These are phyloP conservation scores for Oryza rufipogon DNA, from an alignment of 176 grass and related monocot species.

Conservation along the genomic window DNA sequence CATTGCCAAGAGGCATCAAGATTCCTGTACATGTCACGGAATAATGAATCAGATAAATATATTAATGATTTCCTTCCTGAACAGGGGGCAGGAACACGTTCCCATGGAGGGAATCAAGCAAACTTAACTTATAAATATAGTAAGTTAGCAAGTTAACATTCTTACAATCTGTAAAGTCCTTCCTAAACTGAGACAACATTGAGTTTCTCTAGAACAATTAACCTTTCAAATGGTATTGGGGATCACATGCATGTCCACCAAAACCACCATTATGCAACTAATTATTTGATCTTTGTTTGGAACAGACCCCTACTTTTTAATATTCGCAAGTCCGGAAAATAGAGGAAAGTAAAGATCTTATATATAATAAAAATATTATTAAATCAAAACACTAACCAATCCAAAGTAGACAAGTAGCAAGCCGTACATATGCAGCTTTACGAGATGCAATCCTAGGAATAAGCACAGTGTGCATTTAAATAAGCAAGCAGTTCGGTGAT, in stretches of 20 bases:
- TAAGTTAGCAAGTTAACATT: conserved; percentile 25
- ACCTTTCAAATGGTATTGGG: conserved; percentile 36
- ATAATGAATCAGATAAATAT: conserved; percentile 54
- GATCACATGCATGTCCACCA: conserved; percentile 50
- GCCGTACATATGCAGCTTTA: conserved; percentile 46
- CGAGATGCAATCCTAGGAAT: conserved; percentile 49
- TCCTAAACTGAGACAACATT: conserved; percentile 41
- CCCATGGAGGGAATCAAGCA: conserved; percentile 49
- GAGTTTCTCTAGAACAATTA: conserved; percentile 30
- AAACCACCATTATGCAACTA: conserved; percentile 43
- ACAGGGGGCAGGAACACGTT: conserved; percentile 38
- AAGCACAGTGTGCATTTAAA: conserved; percentile 44
- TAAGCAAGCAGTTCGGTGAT: conserved; percentile 37
- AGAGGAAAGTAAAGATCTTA: conserved; percentile 29
- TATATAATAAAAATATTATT: conserved; percentile 5
- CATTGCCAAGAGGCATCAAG: conserved; percentile 42
- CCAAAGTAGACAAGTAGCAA: conserved; percentile 42
- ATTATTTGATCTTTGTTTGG: conserved; percentile 34
- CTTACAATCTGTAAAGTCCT: conserved; percentile 40
- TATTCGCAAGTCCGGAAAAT: conserved; percentile 18
- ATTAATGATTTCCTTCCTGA: conserved; percentile 42
- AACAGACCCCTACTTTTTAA: conserved; percentile 33
- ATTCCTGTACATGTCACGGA: conserved; percentile 57
- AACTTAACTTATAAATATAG: conserved; percentile 32
- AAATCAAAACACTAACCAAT: conserved; percentile 49